phyloP scores from a whole-genome alignment of 2,329 filamentous ascomycete genomes.

The Helotiales sp. region DNA sequence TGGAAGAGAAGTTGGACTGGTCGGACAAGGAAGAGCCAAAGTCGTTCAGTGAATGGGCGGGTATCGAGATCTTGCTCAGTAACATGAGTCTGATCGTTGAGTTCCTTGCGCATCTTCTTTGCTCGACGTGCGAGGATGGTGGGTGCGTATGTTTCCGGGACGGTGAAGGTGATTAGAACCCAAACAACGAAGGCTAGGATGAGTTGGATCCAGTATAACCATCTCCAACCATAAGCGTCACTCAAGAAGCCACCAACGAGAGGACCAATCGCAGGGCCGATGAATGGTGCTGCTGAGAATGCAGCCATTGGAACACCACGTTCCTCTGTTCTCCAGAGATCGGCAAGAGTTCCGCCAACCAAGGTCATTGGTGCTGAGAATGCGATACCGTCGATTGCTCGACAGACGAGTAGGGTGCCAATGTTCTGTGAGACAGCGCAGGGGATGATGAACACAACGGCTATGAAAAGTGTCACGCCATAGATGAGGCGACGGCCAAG shows the following conservation, averaged over 20 bases:
- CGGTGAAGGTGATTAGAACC: constrained; percentile 80
- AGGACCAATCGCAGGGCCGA: constrained; percentile 76
- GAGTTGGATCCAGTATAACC: constrained; percentile 85
- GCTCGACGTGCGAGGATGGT: constrained; percentile 72
- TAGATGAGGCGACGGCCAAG: constrained; percentile 73
- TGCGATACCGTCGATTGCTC: constrained; percentile 77
- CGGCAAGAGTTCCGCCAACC: constrained; percentile 78
- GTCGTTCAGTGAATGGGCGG: constrained; percentile 65
- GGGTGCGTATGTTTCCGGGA: constrained; percentile 86
- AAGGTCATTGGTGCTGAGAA: constrained; percentile 87
- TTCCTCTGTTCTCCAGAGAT: constrained; percentile 83
- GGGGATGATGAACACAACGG: constrained; percentile 78
- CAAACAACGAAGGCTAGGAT: constrained; percentile 72
- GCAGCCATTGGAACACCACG: constrained; percentile 85
- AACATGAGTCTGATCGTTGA: constrained; percentile 66
- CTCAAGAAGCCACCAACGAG: constrained; percentile 75
- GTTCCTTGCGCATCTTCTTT: constrained; percentile 67
- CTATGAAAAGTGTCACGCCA: constrained; percentile 43
- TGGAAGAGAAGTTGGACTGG: constrained; percentile 84
- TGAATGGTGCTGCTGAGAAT: constrained; percentile 79
- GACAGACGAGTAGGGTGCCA: constrained; percentile 71
- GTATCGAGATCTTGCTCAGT: constrained; percentile 80
- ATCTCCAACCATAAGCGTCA: constrained; percentile 73
- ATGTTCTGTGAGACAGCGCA: constrained; percentile 78
- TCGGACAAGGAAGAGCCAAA: constrained; percentile 74